phyloP scores from a whole-genome alignment of 1,139 yeast species.

The Debaryomycetaceae sp. region DNA sequence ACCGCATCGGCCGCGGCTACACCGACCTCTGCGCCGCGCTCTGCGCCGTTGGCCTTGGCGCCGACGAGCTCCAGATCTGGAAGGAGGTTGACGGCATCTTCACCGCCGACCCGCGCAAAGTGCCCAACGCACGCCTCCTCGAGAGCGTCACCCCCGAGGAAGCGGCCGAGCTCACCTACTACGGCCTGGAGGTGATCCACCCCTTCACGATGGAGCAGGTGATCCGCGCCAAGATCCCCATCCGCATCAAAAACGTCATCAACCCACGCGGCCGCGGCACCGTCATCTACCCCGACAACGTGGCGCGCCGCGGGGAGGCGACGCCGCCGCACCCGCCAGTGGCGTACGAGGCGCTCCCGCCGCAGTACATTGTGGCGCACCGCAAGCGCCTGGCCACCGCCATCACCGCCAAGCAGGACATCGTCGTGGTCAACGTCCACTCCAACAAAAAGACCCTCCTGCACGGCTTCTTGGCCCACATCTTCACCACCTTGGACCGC shows the following conservation, averaged over 20 bases:
- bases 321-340: constrained; percentile 97
- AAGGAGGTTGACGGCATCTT: constrained; percentile 98
- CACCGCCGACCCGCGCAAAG: constrained; percentile 97
- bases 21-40: constrained; percentile 97
- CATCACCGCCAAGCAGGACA: constrained; percentile 89
- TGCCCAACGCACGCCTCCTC: constrained; percentile 79
- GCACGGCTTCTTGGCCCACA: constrained; percentile 91
- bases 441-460: constrained; percentile 89
- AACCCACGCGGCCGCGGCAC: constrained; percentile 92
- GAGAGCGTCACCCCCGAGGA: constrained; percentile 95
- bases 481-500: constrained; percentile 81
- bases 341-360: constrained; percentile 52
- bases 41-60: constrained; percentile 86
- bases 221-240: constrained; percentile 91
- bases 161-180: constrained; percentile 95
- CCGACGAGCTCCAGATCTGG: constrained; percentile 96
- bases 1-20: constrained; percentile 94
- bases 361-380: constrained; percentile 40
- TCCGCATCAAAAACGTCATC: constrained; percentile 91
- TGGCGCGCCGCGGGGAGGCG: constrained; percentile 76
- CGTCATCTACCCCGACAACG: constrained; percentile 84
- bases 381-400: constrained; percentile 88
- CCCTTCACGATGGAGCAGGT: constrained; percentile 99
- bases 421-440: constrained; percentile 87
- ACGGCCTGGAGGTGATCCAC: constrained; percentile 96